phyloP scores from a whole-genome alignment of 1,139 yeast species.

The Candida sp. region DNA sequence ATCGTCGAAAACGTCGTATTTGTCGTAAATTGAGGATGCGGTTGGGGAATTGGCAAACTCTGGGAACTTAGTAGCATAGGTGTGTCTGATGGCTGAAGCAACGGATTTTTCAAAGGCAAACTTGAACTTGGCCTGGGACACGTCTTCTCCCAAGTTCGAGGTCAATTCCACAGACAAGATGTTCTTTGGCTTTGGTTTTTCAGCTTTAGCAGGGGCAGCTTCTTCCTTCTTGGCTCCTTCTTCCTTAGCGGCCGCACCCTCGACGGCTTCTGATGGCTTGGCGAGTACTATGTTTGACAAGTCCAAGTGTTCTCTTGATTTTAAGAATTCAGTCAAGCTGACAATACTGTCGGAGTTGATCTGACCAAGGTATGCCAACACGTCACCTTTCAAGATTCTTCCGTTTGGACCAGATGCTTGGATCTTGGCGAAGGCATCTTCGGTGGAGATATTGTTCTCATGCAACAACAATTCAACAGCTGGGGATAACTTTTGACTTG shows the following conservation, averaged over 20 bases:
- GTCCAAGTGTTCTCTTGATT: slow-evolving; percentile 70
- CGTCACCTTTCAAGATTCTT: slow-evolving; percentile 88
- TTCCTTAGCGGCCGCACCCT: background rate
- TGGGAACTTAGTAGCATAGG: slow-evolving; percentile 49
- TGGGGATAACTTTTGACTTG: slow-evolving; percentile 73
- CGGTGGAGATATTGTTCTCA: slow-evolving; percentile 61
- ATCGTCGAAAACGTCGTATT: slow-evolving; percentile 70
- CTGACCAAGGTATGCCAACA: slow-evolving; percentile 79
- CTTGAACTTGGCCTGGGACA: slow-evolving; percentile 32
- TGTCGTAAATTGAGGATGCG: slow-evolving; percentile 21
- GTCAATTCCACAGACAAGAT: slow-evolving; percentile 29
- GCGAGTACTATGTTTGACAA: slow-evolving; percentile 69
- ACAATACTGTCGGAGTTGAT: slow-evolving; percentile 59
- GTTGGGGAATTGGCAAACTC: slow-evolving; percentile 51
- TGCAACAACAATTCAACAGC: slow-evolving; percentile 75
- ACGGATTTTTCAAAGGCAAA: slow-evolving; percentile 35
- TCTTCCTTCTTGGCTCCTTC: slow-evolving; percentile 14
- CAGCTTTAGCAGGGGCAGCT: slow-evolving; percentile 9
- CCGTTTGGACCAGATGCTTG: slow-evolving; percentile 92
- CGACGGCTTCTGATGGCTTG: slow-evolving; percentile 29
- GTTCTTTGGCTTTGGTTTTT: slow-evolving; percentile 32
- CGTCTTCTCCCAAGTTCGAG: slow-evolving; percentile 29
- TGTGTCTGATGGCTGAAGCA: slow-evolving; percentile 33
- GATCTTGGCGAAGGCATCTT: slow-evolving; percentile 73
- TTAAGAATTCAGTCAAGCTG: slow-evolving; percentile 58